Base-by-base conservation (phyloP, 768 basidiomycete species). In the Tricholoma saponaceum region DNA sequence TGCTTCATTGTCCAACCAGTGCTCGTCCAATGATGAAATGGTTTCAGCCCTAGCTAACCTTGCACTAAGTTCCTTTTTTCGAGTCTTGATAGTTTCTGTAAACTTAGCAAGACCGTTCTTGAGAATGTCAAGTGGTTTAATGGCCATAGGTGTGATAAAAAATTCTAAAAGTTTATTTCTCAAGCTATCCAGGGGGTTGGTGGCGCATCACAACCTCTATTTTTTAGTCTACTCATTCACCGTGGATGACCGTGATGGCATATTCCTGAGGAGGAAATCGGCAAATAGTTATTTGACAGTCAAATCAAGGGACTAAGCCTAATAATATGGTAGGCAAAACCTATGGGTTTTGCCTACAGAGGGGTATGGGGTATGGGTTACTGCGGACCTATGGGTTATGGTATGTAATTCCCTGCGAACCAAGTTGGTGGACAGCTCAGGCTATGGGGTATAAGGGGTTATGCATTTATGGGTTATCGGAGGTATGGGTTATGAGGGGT, bases 321-420 rank as follows among this genome's bases (percentile, higher is more conserved):
- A n/a, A n/a, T n/a, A 43, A 43, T 43, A 7, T 43, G 20, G 41
- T 4, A 43, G 2, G 2, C 23, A 57, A 58, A 58, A 58, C 18
- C 52, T 56, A 58, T 58, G 47, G 52, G 58, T 43, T 55, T 52
- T 44, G 18, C 23, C 3, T 13, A 13, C 25, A 13, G 5, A 37
- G 13, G 50, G 50, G 16, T 57, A 58, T 61, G 53, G 56, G 18
- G 55, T 58, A 55, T 47, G 44, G 44, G 23, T 47, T 47, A 47
- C 9, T 16, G 13, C 1, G 13, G 44, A 26, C 25, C 13, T 47
- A 47, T 47, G 44, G 44, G 44, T 47, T 47, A 26, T 47, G 44
- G 22, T 47, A 4, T 47, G 2, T 0, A 47, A 25, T 25, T 47
- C 23, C 44, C 44, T 25, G 23, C 23, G 6, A 5, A 46, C 22